Evolutionary conservation across 768 basidiomycete species (phyloP).

Genomic region (Obba rivulosa): DNA sequence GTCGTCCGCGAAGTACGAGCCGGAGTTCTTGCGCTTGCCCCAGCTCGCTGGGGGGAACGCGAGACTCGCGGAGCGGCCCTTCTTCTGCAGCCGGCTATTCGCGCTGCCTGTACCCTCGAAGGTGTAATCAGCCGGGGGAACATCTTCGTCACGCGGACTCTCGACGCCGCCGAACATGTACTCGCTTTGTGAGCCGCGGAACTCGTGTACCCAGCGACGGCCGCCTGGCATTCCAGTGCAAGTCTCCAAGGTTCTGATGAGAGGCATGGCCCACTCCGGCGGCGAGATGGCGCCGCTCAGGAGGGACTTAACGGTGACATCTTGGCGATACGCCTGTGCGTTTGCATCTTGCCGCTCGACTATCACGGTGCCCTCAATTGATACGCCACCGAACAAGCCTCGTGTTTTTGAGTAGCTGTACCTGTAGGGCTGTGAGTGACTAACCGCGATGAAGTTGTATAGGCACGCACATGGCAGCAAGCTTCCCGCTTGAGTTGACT

Average conservation of each 20-base stretch:
- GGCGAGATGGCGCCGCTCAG: conserved; percentile 71
- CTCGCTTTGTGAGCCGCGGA: conserved; percentile 25
- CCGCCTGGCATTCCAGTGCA: conserved; percentile 68
- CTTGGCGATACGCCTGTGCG: conserved; percentile 66
- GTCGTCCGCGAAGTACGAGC: conserved; percentile 47
- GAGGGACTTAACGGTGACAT: conserved; percentile 73
- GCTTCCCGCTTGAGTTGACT: conserved; percentile 75
- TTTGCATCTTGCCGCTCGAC: conserved; percentile 95
- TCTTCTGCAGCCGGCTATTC: conserved; percentile 36
- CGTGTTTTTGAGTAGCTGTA: conserved; percentile 90
- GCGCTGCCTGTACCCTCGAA: conserved; percentile 5
- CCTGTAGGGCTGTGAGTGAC: conserved; percentile 34
- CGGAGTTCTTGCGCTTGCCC: conserved; percentile 43
- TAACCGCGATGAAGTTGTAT: background rate
- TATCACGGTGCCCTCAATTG: conserved; percentile 85
- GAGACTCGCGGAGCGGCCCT: conserved; percentile 28
- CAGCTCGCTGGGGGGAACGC: conserved; percentile 64
- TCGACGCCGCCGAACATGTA: conserved; percentile 62
- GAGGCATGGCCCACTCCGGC: conserved; percentile 72
- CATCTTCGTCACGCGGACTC: conserved; percentile 30
- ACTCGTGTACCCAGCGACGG: conserved; percentile 62
- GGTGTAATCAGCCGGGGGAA: background rate
- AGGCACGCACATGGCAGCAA: conserved; percentile 77
- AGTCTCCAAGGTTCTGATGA: conserved; percentile 70
- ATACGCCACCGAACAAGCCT: conserved; percentile 91